Base-by-base conservation (phyloP, 306 rosid genomes). In the Vigna radiata region DNA sequence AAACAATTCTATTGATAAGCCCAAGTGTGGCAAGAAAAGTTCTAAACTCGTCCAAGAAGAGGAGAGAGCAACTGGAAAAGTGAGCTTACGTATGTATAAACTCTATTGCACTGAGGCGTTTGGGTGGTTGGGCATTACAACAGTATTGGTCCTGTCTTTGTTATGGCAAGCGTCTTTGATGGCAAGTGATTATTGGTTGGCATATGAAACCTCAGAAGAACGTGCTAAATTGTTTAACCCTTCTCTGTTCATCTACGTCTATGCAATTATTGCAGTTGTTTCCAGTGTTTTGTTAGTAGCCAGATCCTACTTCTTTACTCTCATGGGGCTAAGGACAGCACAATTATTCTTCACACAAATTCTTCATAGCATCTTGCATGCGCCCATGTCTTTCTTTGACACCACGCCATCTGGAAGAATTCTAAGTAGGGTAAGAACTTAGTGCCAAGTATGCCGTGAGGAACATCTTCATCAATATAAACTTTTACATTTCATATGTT, bases 381-480 rank as follows among this genome's bases (percentile, higher is more conserved):
- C 97, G 8, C 96, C 96, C 74, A 90, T 90, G 96, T 86, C 97
- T 69, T 92, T 92, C 83, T 92, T 92, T 25, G 97, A 92, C 73
- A 92, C 96, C 29, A 92, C 97, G 1, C 97, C 97, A 48, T 92
- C 97, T 0, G 97, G 97, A 77, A 87, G 97, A 85, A 78, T 92
- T 73, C 79, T 92, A 47, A 92, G 97, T 72, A 79, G 97, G 88
- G 97, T 92, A 86, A 84, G 90, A 68, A 81, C 46, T 63, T 6
- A 41, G 56, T 9, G 17, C 59, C 17, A 12, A 37, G 39, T 67
- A 14, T 36, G n/a, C 17, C 29, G 46, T n/a, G 25, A 47, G 19
- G 16, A 70, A 56, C 53, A 55, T 55, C 49, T 56, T n/a, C n/a
- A 46, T 25, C 15, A 55, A 50, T 65, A 49, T 79, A 4, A 23